phyloP scores from a whole-genome alignment of 495 filamentous ascomycete species.

The Neurospora sp. region DNA sequence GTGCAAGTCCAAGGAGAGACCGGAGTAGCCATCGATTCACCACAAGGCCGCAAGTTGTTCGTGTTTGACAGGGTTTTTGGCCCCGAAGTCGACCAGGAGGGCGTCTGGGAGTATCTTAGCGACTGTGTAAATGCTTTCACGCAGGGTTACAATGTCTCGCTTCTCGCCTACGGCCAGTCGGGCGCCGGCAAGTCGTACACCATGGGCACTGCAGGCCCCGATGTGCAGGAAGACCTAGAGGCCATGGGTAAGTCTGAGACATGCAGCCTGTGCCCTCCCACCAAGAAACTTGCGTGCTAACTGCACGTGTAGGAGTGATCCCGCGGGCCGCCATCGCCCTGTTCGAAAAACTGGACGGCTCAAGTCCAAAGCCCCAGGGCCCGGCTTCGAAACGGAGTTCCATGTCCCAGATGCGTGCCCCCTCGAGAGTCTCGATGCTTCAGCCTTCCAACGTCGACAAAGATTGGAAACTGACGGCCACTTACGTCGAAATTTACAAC shows the following conservation, averaged over 20 bases:
- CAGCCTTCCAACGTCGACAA: slow-evolving; percentile 48
- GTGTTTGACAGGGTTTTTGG: slow-evolving; percentile 93
- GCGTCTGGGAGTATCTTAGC: slow-evolving; percentile 87
- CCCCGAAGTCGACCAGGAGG: slow-evolving; percentile 74
- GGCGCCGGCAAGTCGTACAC: slow-evolving; percentile 99
- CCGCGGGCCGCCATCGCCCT: slow-evolving; percentile 79
- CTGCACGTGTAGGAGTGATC: slow-evolving; percentile 62
- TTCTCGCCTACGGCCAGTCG: slow-evolving; percentile 97
- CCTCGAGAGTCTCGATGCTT: slow-evolving; percentile 64
- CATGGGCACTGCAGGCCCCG: slow-evolving; percentile 91
- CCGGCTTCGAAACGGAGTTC: slow-evolving; percentile 39
- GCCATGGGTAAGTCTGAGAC: slow-evolving; percentile 61
- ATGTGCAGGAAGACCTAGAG: slow-evolving; percentile 62
- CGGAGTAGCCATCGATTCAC: slow-evolving; percentile 77
- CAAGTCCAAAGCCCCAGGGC: not conserved
- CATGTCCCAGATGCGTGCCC: slow-evolving; percentile 72
- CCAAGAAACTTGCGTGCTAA: slow-evolving; percentile 2
- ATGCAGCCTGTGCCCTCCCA: not conserved
- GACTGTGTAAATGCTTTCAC: slow-evolving; percentile 88
- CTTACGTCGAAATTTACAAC: slow-evolving; percentile 99
- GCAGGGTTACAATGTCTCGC: slow-evolving; percentile 97
- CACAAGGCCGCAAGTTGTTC: slow-evolving; percentile 87
- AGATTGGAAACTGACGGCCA: slow-evolving; percentile 89
- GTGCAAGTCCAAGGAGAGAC: slow-evolving; percentile 79
- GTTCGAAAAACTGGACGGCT: slow-evolving; percentile 77